These are phyloP conservation scores for Globisporangium acanthophoron DNA, from an alignment of 352 stramenopile genomes.

Conservation along the genomic window DNA sequence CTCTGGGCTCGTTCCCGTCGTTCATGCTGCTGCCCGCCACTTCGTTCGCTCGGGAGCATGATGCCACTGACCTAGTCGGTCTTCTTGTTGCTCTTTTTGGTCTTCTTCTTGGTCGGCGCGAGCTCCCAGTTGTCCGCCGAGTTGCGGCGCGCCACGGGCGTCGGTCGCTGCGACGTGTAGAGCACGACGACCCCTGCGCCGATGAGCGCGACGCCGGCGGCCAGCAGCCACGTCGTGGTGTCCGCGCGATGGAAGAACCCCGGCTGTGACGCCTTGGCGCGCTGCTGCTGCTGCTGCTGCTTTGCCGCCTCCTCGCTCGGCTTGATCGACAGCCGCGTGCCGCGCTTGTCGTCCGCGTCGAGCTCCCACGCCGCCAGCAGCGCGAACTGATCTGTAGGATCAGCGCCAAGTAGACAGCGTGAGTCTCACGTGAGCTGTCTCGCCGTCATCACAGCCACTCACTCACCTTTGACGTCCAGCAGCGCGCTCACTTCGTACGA, in stretches of 20 bases:
- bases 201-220: constrained; percentile 42
- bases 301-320: constrained; percentile 9
- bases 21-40: not conserved
- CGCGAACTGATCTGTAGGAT: constrained; percentile 34
- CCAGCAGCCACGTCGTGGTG: constrained; percentile 35
- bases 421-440: not conserved
- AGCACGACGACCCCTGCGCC: constrained; percentile 37
- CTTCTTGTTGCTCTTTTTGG: constrained; percentile 2
- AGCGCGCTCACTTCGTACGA: constrained; percentile 27
- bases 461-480: constrained; percentile 29
- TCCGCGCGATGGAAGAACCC: not conserved
- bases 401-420: constrained; percentile 1
- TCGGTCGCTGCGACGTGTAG: constrained; percentile 35
- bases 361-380: constrained; percentile 62
- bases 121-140: constrained; percentile 11
- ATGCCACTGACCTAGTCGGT: too few relatives aligned
- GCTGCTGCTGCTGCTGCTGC: not conserved
- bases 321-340: constrained; percentile 42
- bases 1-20: not conserved
- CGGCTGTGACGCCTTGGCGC: not conserved
- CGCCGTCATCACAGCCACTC: not conserved
- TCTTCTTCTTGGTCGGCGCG: constrained; percentile 1
- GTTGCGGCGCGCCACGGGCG: constrained; percentile 2
- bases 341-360: constrained; percentile 20
- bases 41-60: too few relatives aligned